Conservation (phyloP, 345 rosid species). For the Eucalyptus marginata region DNA sequence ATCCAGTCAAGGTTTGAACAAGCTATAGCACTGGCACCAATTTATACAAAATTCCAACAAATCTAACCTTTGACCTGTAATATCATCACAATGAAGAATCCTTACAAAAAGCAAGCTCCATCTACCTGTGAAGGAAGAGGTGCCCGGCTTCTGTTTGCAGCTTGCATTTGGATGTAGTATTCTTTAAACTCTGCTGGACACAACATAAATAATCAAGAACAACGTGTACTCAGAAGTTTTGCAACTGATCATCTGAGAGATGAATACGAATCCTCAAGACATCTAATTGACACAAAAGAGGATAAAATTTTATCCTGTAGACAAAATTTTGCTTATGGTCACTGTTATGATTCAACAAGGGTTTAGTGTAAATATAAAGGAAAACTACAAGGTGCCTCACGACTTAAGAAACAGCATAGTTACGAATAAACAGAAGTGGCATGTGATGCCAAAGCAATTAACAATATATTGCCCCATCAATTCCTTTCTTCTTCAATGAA, state of each 20-base stretch:
- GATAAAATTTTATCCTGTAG: too few species aligned
- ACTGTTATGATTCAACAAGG: too few species aligned
- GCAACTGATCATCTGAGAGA: not conserved
- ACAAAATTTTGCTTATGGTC: too few species aligned
- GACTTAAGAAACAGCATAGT: too few species aligned
- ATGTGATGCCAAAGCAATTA: too few species aligned
- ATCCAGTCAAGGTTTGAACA: not conserved
- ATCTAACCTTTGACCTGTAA: not conserved
- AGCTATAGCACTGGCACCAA: not conserved
- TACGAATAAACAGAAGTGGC: too few species aligned
- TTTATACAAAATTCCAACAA: not conserved
- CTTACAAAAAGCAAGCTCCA: not conserved
- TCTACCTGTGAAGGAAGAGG: constrained; percentile 84
- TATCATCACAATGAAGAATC: not conserved
- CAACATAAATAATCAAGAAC: not conserved
- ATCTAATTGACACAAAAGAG: too few species aligned
- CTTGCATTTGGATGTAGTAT: constrained; percentile 91
- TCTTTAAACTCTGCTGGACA: constrained; percentile 69
- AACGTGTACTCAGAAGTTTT: not conserved
- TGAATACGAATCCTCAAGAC: not conserved
- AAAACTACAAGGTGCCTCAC: too few species aligned
- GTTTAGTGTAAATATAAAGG: too few species aligned
- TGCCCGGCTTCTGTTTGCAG: constrained; percentile 86
- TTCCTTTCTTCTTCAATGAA: too few species aligned
- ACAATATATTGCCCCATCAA: too few species aligned